Evolutionary conservation across 2,329 filamentous ascomycete genomes (phyloP).

Genomic region (Talaromyces albobiverticillius): DNA sequence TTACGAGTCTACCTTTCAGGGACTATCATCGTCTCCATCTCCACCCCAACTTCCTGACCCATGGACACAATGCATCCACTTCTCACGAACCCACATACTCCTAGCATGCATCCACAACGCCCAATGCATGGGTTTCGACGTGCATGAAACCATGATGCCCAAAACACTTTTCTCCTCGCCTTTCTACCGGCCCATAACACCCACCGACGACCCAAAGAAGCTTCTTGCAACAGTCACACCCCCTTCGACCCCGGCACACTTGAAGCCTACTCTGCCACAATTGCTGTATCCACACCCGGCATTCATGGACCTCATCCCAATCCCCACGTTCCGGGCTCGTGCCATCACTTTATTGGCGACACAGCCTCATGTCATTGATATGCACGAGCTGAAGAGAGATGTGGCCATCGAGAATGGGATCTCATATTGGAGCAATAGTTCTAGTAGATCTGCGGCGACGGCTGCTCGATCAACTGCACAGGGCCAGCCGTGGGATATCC

Average conservation of each 20-base stretch:
- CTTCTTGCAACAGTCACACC: slow-evolving; percentile 22
- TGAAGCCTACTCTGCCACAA: slow-evolving; percentile 38
- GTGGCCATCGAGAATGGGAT: slow-evolving; percentile 31
- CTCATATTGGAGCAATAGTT: slow-evolving; percentile 18
- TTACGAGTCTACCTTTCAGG: not conserved
- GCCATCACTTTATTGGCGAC: slow-evolving; percentile 32
- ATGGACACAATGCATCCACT: slow-evolving; percentile 1
- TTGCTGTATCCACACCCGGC: slow-evolving; percentile 38
- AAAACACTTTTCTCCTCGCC: slow-evolving; percentile 27
- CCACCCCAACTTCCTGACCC: no score
- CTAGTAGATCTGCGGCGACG: slow-evolving; percentile 7
- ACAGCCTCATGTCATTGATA: slow-evolving; percentile 28
- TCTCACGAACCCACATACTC: not conserved
- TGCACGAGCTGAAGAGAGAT: slow-evolving; percentile 37
- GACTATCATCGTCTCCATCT: not conserved
- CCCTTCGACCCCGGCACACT: slow-evolving; percentile 28
- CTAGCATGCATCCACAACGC: slow-evolving; percentile 3
- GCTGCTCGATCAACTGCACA: no score
- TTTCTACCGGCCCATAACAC: slow-evolving; percentile 25
- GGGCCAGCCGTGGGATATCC: slow-evolving; percentile 36
- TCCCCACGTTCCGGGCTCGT: slow-evolving; percentile 31
- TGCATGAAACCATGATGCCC: slow-evolving; percentile 15
- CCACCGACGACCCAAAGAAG: not conserved
- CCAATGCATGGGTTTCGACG: not conserved
- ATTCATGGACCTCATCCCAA: slow-evolving; percentile 35